Base-by-base conservation (phyloP, 805 yeast genomes). In the Yamadazyma endophytica region DNA sequence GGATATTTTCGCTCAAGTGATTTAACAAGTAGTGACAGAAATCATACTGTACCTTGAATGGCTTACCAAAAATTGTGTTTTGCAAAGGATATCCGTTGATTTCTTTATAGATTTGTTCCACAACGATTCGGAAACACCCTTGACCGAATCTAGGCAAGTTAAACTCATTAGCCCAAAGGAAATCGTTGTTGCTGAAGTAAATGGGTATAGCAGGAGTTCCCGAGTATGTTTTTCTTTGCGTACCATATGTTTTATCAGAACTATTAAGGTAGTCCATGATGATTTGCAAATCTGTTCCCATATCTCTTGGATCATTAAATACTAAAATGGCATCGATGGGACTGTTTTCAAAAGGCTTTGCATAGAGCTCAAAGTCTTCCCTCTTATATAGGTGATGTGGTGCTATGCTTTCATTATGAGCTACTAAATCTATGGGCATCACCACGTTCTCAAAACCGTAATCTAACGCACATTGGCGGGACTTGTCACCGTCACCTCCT, bases 81-180 rank as follows among this genome's bases (percentile, higher is more conserved):
- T 71, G 60, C 38, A 88, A 56, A 2, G 55, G 51, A 14, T 48
- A 43, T n/a, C 57, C 58, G 36, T 82, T 78, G 32, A 67, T 52
- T 29, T 71, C 72, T 13, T 55, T 50, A 47, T 83, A 84, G 26
- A 87, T 55, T 4, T 73, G 59, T 47, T 83, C 82, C 4, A 82
- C 58, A 26, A 74, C 59, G 31, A 75, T 70, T 39, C 90, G 67
- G 47, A 84, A 81, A 2, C 90, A 94, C 16, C 97, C 97, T 59
- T 88, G 95, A 5, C 96, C 97, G 49, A 86, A 83, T 33, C 97
- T 69, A 14, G 95, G 86, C 33, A 80, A 58, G 11, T 52, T 57
- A 54, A 81, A 89, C 47, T 81, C 87, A 49, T 84, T 88, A 12
- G 96, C 85, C 95, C 96, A 89, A 20, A 82, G 49, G 48, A 85